Evolutionary conservation across 805 yeast genomes (phyloP).

Genomic region (Sugiyamaella boreocaroliniensis): DNA sequence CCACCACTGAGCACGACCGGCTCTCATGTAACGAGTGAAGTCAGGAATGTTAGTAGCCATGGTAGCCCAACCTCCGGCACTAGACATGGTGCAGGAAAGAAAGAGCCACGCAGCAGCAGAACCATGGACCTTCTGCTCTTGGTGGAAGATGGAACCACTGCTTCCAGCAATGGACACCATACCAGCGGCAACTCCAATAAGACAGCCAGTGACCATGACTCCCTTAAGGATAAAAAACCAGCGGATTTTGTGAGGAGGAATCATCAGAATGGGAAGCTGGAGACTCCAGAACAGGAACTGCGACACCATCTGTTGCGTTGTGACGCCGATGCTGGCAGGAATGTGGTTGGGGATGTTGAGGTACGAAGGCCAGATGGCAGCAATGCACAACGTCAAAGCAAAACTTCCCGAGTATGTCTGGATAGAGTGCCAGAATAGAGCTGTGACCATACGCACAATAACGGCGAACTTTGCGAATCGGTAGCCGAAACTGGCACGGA

Average conservation of each 20-base stretch:
- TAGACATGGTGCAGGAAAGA: constrained; percentile 21
- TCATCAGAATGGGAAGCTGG: constrained; percentile 72
- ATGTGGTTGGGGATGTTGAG: constrained; percentile 29
- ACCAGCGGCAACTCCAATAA: constrained; percentile 77
- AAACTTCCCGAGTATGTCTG: constrained; percentile 17
- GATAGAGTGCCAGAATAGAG: constrained; percentile 20
- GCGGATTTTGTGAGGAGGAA: constrained; percentile 73
- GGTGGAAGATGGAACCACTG: constrained; percentile 61
- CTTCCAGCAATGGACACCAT: constrained; percentile 72
- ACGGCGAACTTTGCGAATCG: constrained; percentile 15
- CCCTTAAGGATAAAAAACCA: constrained; percentile 81
- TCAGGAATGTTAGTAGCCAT: constrained; percentile 31
- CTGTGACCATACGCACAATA: constrained; percentile 17
- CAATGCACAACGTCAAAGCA: constrained; percentile 11
- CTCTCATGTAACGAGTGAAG: constrained; percentile 14
- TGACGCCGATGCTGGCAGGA: constrained; percentile 62
- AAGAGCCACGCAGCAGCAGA: constrained; percentile 20
- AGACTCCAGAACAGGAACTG: constrained; percentile 75
- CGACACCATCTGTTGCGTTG: constrained; percentile 58
- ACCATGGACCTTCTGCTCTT: constrained; percentile 34
- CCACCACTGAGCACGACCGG: constrained; percentile 10
- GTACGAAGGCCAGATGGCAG: constrained; percentile 22
- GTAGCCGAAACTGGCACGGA: constrained; percentile 23
- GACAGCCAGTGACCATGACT: constrained; percentile 69
- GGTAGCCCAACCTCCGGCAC: constrained; percentile 27